phyloP scores from a whole-genome alignment of 768 basidiomycete species.

The Leccinum longicurvipes region DNA sequence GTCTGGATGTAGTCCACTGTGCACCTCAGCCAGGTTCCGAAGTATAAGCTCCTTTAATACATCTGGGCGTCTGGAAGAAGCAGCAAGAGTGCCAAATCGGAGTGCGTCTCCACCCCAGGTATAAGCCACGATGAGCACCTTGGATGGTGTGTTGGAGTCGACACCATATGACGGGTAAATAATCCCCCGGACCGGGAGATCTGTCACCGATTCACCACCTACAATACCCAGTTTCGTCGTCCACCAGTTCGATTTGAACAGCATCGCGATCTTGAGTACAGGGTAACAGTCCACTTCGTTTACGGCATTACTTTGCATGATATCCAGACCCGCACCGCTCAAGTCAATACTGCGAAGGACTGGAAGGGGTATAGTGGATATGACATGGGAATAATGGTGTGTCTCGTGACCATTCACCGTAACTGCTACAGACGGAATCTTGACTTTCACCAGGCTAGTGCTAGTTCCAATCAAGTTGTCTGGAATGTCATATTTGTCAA shows the following conservation, averaged over 20 bases:
- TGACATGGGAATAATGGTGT: conserved; percentile 10
- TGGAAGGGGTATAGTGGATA: conserved; percentile 6
- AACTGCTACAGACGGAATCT: conserved; percentile 5
- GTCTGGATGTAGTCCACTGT: background rate
- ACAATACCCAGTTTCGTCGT: conserved; percentile 9
- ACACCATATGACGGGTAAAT: conserved; percentile 11
- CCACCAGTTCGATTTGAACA: conserved; percentile 16
- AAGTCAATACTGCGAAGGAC: conserved; percentile 5
- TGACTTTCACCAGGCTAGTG: background rate
- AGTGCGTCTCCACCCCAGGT: background rate
- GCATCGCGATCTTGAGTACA: conserved; percentile 2
- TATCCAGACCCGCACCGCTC: conserved; percentile 2
- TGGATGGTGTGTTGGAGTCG: conserved; percentile 6
- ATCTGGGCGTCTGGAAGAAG: background rate
- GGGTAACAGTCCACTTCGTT: background rate
- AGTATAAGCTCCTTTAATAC: conserved; percentile 4
- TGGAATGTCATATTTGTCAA: background rate
- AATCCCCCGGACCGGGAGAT: conserved; percentile 4
- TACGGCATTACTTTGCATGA: conserved; percentile 9
- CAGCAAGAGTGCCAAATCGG: background rate
- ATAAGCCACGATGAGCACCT: conserved; percentile 8
- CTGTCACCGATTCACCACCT: conserved; percentile 11
- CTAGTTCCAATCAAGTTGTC: background rate
- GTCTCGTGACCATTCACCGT: conserved; percentile 6
- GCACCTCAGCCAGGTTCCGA: background rate